phyloP scores from a whole-genome alignment of 352 stramenopile species.

The Aphanomyces invadans region DNA sequence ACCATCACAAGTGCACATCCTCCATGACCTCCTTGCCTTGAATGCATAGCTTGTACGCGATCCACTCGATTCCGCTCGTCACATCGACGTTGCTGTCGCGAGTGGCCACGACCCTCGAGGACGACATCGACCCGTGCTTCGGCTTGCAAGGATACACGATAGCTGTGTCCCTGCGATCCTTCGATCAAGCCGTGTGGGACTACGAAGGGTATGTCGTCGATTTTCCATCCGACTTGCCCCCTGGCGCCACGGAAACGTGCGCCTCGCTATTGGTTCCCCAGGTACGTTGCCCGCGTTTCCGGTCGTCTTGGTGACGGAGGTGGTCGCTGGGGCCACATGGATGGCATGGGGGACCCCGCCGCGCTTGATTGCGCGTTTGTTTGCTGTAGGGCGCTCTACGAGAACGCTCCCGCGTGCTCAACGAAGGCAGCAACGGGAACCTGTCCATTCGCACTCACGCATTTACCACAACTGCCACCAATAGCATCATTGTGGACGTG shows the following conservation, averaged over 20 bases:
- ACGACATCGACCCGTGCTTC: slow-evolving; percentile 16
- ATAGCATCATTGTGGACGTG: slow-evolving; percentile 11
- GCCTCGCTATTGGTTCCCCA: neutral
- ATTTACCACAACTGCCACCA: slow-evolving; percentile 8
- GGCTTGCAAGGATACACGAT: slow-evolving; percentile 22
- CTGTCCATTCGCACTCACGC: slow-evolving; percentile 12
- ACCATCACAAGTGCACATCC: neutral
- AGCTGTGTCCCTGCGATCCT: slow-evolving; percentile 9
- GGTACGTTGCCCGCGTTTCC: neutral
- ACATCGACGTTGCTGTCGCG: neutral
- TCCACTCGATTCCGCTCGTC: slow-evolving; percentile 9
- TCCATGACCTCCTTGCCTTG: neutral
- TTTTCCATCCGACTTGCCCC: neutral
- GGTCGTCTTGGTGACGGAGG: too few species aligned
- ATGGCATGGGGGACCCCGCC: too few species aligned
- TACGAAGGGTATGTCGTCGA: slow-evolving; percentile 18
- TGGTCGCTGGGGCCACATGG: too few species aligned
- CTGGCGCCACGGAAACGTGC: slow-evolving; percentile 2
- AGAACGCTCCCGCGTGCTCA: slow-evolving; percentile 2
- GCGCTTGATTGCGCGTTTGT: neutral
- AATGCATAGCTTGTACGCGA: slow-evolving; percentile 8
- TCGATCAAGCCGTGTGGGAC: slow-evolving; percentile 11
- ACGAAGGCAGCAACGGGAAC: neutral
- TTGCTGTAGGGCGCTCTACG: slow-evolving; percentile 7
- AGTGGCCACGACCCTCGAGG: neutral